phyloP scores from a whole-genome alignment of 2,329 filamentous ascomycete genomes.

The Colletotrichum sp. region DNA sequence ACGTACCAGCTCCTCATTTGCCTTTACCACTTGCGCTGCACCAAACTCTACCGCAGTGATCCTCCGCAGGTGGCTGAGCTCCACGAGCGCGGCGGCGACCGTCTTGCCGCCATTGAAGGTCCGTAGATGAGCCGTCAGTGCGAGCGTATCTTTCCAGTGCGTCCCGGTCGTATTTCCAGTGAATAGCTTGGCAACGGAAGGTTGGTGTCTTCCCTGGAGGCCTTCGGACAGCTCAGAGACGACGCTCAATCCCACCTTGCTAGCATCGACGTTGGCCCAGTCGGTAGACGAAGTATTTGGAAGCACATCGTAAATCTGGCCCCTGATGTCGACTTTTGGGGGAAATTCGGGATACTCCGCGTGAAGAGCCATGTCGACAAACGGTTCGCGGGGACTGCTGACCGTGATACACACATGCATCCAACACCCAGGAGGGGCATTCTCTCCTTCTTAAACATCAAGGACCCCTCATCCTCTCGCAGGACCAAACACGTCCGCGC shows the following conservation, averaged over 20 bases:
- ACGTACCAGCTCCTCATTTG: slow-evolving; percentile 12
- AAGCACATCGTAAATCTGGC: slow-evolving; percentile 13
- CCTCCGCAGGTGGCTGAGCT: neutral
- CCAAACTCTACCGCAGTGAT: neutral
- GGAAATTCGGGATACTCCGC: neutral
- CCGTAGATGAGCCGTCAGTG: slow-evolving; percentile 19
- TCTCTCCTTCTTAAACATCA: neutral
- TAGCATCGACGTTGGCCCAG: neutral
- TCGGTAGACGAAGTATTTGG: neutral
- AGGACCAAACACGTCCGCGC: neutral
- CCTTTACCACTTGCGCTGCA: neutral
- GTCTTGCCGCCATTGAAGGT: neutral
- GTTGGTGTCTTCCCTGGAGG: neutral
- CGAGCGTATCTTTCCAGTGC: slow-evolving; percentile 17
- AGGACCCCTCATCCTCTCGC: neutral
- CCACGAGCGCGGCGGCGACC: neutral
- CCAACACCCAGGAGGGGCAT: neutral
- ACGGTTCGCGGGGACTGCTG: neutral
- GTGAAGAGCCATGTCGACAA: neutral
- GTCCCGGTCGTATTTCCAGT: neutral
- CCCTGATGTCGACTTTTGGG: slow-evolving; percentile 4
- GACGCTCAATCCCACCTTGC: neutral
- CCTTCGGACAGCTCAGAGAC: neutral
- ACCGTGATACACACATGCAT: neutral
- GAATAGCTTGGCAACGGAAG: neutral